Conservation (phyloP, 2,329 filamentous ascomycete species). For the Alternaria sp. region DNA sequence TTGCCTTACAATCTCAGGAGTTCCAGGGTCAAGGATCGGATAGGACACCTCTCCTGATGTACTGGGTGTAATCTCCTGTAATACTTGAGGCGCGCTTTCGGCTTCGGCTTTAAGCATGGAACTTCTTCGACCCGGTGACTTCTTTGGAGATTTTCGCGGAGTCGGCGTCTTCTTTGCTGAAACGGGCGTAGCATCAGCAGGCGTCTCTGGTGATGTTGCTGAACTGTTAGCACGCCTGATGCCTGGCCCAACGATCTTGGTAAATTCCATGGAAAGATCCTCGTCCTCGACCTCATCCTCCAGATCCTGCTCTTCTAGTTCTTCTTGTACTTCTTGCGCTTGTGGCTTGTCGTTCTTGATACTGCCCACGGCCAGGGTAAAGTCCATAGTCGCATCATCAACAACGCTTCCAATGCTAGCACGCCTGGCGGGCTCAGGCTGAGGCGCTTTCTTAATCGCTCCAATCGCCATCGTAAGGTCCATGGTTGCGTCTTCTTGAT, state of each 20-base stretch:
- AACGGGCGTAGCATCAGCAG: conserved; percentile 17
- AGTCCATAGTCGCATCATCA: conserved; percentile 52
- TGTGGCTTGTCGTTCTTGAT: conserved; percentile 38
- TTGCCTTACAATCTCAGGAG: conserved; percentile 39
- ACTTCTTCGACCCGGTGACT: conserved; percentile 28
- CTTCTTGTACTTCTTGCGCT: conserved; percentile 6
- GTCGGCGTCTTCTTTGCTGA: conserved; percentile 29
- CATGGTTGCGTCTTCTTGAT: conserved; percentile 54
- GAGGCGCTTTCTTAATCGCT: conserved; percentile 39
- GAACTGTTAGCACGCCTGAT: conserved; percentile 44
- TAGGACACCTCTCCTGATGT: conserved; percentile 37
- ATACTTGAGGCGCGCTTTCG: conserved; percentile 23
- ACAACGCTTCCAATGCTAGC: conserved; percentile 38
- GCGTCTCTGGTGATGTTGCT: conserved; percentile 31
- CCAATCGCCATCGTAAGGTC: conserved; percentile 52
- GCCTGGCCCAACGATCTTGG: conserved; percentile 57
- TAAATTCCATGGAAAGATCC: conserved; percentile 64
- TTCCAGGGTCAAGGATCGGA: conserved; percentile 38
- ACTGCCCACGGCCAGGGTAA: conserved; percentile 50
- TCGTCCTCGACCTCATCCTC: conserved; percentile 32
- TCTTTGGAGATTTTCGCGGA: conserved; percentile 37
- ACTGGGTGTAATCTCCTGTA: conserved; percentile 31
- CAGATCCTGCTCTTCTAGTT: neutral
- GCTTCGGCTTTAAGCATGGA: conserved; percentile 17
- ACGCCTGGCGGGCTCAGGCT: conserved; percentile 25